Base-by-base conservation (phyloP, 164 flowering plant species). In the Echeveria elegans region DNA sequence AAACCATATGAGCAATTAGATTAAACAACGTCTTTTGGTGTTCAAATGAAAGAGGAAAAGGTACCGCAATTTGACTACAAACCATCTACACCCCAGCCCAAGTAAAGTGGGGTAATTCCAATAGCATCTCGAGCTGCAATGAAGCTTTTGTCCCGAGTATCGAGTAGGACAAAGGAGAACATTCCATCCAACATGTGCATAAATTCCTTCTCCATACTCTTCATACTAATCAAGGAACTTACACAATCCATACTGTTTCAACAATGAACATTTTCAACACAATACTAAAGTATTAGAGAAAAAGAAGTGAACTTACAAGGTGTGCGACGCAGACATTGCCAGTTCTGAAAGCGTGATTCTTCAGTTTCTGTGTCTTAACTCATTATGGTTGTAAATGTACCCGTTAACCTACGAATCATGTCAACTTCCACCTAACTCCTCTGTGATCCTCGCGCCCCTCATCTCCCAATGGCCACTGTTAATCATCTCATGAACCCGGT, bases 381-480 rank as follows among this genome's bases (percentile, higher is more conserved):
- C 76, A 68, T 83, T 80, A 67, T 93, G 98, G 84, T 93, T 93
- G 65, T 93, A 93, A 38, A 93, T 88, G 83, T 93, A 97, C 37
- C 98, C 98, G 71, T 93, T 93, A 40, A 93, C 96, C 98, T 93
- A n/a, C n/a, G n/a, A n/a, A n/a, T n/a, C n/a, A n/a, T n/a, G n/a
- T n/a, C n/a, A n/a, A n/a, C n/a, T n/a, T n/a, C n/a, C n/a, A n/a
- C n/a, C n/a, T n/a, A n/a, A n/a, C n/a, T n/a, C n/a, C n/a, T n/a
- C n/a, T n/a, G n/a, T n/a, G n/a, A n/a, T n/a, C n/a, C n/a, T n/a
- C n/a, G n/a, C n/a, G n/a, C n/a, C n/a, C n/a, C n/a, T n/a, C n/a
- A n/a, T n/a, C n/a, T n/a, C n/a, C n/a, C n/a, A n/a, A n/a, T n/a
- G n/a, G n/a, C n/a, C n/a, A n/a, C n/a, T n/a, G n/a, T n/a, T n/a